Percentiles rank a stretch among this genome's conserved stretches.
Conservation (phyloP, 148 eudicot genomes). For the Vaccinium myrtillus region DNA sequence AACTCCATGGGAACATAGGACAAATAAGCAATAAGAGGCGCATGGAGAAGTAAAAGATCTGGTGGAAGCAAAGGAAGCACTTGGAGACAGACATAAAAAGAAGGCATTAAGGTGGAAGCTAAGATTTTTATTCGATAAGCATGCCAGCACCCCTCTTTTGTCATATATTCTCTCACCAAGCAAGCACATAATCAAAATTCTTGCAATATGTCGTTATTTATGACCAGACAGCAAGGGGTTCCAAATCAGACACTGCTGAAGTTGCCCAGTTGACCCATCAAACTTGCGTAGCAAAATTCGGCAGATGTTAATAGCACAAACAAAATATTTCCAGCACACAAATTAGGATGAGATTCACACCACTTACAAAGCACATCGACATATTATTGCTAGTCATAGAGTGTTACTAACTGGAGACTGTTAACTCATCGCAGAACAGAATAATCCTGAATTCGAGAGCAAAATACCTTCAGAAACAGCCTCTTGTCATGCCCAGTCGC, state of each 20-base stretch:
- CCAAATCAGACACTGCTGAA: background rate
- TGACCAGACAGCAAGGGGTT: background rate
- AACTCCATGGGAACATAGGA: background rate
- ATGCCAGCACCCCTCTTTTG: background rate
- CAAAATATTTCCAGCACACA: background rate
- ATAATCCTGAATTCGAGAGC: background rate
- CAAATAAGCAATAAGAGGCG: background rate
- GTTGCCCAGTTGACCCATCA: background rate
- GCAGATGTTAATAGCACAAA: background rate
- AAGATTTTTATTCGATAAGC: background rate
- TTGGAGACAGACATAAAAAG: background rate
- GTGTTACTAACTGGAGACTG: background rate
- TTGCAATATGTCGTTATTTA: background rate
- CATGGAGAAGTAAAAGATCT: background rate
- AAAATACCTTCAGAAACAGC: conserved; percentile 69
- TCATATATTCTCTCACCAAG: background rate
- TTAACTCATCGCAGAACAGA: background rate
- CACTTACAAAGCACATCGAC: background rate
- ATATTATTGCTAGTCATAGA: background rate
- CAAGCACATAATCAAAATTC: background rate
- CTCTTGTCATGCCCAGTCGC: conserved; percentile 97
- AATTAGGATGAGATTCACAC: too few species aligned
- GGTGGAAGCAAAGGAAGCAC: background rate
- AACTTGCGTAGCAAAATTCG: background rate
- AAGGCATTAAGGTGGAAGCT: background rate